Evolutionary conservation across 2,329 filamentous ascomycete genomes (phyloP), one percentile per base, ranked within the genome.

Genomic region (Zasmidium citrigriseum): DNA sequence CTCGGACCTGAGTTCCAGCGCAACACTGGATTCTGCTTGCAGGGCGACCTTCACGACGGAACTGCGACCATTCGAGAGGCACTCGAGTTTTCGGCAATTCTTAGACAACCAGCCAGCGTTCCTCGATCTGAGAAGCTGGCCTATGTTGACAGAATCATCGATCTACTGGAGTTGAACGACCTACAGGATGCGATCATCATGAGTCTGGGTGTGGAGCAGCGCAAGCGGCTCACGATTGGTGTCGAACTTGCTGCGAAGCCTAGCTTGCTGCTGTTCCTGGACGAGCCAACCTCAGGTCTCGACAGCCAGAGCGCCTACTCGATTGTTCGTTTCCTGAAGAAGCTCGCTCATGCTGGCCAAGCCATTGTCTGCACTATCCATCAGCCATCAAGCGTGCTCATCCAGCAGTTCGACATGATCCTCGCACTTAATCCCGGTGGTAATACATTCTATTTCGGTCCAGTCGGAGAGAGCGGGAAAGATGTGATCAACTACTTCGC

Each of bases 291-390:
- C 0, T 86, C 82, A 60, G 88, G 88, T 58, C 79, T 91, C 2
- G 88, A 91, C 72, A 86, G 82, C 14, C 87, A 90, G 64, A 85
- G 84, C 1, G 87, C 88, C 0, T 89, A 82, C 72, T 87, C 83
- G 0, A 89, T 90, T 59, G 80, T 89, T 2, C 79, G 83, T 1
- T 89, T 90, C 75, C 68, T 90, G 55, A 86, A 85, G 76, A 90
- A 90, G 70, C 78, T 90, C 2, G 80, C 85, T 4, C 77, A 80
- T n/a, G n/a, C n/a, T n/a, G n/a, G n/a, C n/a, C n/a, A n/a, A n/a
- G n/a, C n/a, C n/a, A n/a, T n/a, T n/a, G 78, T 91, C 53, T 90
- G 88, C 73, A 90, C 88, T 0, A 90, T 90, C 54, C 88, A 90
- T 68, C 88, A 90, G 68, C 88, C 88, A 3, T 88, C 84, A 1